Base-by-base conservation (phyloP, 2,329 filamentous ascomycete species). In the Rhynchosporium graminicola region DNA sequence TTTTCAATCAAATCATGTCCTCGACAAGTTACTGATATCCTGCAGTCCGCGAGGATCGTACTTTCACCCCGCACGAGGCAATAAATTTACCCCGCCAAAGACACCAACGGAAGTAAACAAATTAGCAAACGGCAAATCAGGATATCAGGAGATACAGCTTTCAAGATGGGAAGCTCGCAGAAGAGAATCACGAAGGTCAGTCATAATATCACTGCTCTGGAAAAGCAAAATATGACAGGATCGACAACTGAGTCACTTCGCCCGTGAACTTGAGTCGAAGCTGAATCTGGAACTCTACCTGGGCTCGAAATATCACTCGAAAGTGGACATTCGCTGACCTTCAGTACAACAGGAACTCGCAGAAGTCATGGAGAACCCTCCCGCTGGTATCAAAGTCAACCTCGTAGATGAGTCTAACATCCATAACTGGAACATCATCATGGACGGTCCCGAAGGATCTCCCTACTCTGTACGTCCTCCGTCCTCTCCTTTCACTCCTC, bases 361-460 rank as follows among this genome's bases (percentile, higher is more conserved):
- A n/a, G 86, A 88, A 67, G 77, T 87, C 68, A 80, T 78, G 29
- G 76, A 76, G 51, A 79, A 78, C 43, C 84, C 86, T 40, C 83
- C 84, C 2, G 71, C 77, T 29, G 86, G 86, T 57, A 83, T 86
- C 69, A 79, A 73, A 15, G 81, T 88, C 66, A 77, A 76, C 61
- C 79, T 87, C 9, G 77, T 80, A 54, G 82, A 87, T 67, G 87
- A 90, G 70, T 77, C 82, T 64, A 83, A 90, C 75, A 78, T 91
- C 67, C 84, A 87, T 72, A 80, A 84, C 70, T 91, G 88, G 88
- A 83, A 87, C 65, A 81, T 90, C 64, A 75, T 81, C 61, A 84
- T 91, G 80, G 82, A 87, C 54, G 88, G 87, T 0, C 88, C 88
- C 3, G 79, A 83, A 60, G 80, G 81, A 47, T 88, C 87, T 15